Evolutionary conservation across 129 eudicot species (phyloP), one percentile per base, ranked within the genome.

Genomic region (Flaveria robusta): DNA sequence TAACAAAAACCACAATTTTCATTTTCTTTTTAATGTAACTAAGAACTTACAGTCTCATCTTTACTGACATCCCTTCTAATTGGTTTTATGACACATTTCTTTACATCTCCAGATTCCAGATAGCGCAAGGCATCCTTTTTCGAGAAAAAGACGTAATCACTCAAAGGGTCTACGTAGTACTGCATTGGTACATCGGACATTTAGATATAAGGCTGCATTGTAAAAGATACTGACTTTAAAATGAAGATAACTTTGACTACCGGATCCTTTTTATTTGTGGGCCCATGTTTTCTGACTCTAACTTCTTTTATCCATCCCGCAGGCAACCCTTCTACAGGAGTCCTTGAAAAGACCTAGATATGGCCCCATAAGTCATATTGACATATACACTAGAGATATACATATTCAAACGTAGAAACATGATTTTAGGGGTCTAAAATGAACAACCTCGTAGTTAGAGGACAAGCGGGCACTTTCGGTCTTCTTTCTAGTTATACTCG

Each of bases 241-340:
- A 27, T 45, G 54, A 71, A 60, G 16, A 66, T 19, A 68, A 54
- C 9, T 60, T 26, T 14, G 41, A 41, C 4, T 86, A 88, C 97
- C 79, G 87, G 88, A 66, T 91, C 93, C 45, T 68, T 85, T 52
- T 76, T 83, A 34, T 31, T 71, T 68, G 41, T 31, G 45, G 45
- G 10, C 16, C 74, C 85, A 60, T 12, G 24, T 77, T 72, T 77
- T 68, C 84, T 86, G 31, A 68, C 64, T 85, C 83, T 89, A 68
- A 85, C 74, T 79, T 90, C 98, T 83, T 83, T 86, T 23, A 85
- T 78, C 98, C 98, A 92, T 22, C 98, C 98, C 7, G 83, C 70
- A 1, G 98, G 96, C 37, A 92, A 79, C 68, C 82, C 91, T 23
- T 86, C 90, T 64, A 78, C 90, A 0, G 82, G 59, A 59, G 70